A percentile compares a stretch with the other conserved stretches of the same genome.
These are phyloP conservation scores for Pyricularia sp. DNA, from an alignment of 2,329 filamentous ascomycete genomes.

Conservation along the genomic window DNA sequence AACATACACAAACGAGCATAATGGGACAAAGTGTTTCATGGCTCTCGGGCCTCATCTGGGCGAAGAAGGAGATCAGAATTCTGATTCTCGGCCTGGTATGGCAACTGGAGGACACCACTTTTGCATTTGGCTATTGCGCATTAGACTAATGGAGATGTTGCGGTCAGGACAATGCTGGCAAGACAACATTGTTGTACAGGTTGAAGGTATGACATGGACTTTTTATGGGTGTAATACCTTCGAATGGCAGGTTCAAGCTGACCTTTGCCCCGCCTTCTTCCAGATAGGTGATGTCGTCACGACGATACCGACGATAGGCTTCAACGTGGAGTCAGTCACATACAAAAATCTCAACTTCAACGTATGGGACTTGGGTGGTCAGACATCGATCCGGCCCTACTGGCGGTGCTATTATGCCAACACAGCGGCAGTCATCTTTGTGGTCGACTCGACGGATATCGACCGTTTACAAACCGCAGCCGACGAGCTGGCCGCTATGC, in stretches of 20 bases:
- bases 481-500: slow-evolving; percentile 86
- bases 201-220: slow-evolving; percentile 54
- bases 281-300: slow-evolving; percentile 98
- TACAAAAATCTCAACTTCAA: slow-evolving; percentile 99
- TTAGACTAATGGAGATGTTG: background rate
- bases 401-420: slow-evolving; percentile 99
- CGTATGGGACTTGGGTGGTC: slow-evolving; percentile 95
- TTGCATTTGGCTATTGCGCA: background rate
- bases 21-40: slow-evolving; percentile 56
- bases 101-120: slow-evolving; percentile 4
- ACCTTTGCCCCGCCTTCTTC: slow-evolving; percentile 1
- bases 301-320: slow-evolving; percentile 97
- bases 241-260: background rate
- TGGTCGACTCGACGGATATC: slow-evolving; percentile 96
- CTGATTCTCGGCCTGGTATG: slow-evolving; percentile 80
- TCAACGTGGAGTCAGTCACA: slow-evolving; percentile 97
- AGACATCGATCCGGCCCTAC: slow-evolving; percentile 97
- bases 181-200: slow-evolving; percentile 92
- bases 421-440: slow-evolving; percentile 95
- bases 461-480: slow-evolving; percentile 84
- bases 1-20: slow-evolving; percentile 16
- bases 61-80: slow-evolving; percentile 97
- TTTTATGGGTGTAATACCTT: background rate
- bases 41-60: slow-evolving; percentile 64
- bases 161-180: slow-evolving; percentile 84